Base-by-base conservation (phyloP, 2,329 filamentous ascomycete genomes). In the Aurifilum marmelostoma region DNA sequence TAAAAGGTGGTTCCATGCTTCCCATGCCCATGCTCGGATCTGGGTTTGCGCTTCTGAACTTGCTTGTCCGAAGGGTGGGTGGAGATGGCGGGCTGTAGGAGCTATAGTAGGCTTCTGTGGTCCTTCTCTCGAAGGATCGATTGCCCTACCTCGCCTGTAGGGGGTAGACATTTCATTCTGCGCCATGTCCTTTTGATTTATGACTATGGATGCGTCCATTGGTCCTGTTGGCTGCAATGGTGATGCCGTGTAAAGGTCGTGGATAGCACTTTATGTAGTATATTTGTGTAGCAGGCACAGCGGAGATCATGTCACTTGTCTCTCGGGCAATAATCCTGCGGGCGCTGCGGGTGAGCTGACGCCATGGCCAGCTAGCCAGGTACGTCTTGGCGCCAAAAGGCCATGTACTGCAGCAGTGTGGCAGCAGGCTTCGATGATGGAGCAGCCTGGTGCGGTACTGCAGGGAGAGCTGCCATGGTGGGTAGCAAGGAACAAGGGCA, bases 341-440 rank as follows among this genome's bases (percentile, higher is more conserved):
- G 52, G 52, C 24, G 43, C 24, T 27, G 50, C 52, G 18, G 52
- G 52, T 29, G 52, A 56, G 52, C 52, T 56, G 52, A 56, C 52
- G 32, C 52, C 27, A 56, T 18, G 12, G 24, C 27, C 52, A 32
- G 24, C 5, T 29, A 56, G n/a, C n/a, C n/a, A n/a, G n/a, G n/a
- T 4, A 39, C 11, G 11, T 54, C 24, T 8, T 24, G 14, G n/a
- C n/a, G 43, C 43, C n/a, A n/a, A 21, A 21, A 5, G 2, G 8
- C 21, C 43, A n/a, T 47, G 43, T 47, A 21, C 43, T 47, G 43
- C 14, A 39, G 4, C 34, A 9, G n/a, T 27, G 18, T 18, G 27
- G 14, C 14, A 56, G 24, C 14, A 29, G 3, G n/a, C 11, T 32
- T 32, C 32, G 12, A 9, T 27, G 7, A 3, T 12, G 11, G 21